These are phyloP conservation scores for Mycena sanguinolenta DNA, from an alignment of 768 basidiomycete genomes.

Conservation along the genomic window DNA sequence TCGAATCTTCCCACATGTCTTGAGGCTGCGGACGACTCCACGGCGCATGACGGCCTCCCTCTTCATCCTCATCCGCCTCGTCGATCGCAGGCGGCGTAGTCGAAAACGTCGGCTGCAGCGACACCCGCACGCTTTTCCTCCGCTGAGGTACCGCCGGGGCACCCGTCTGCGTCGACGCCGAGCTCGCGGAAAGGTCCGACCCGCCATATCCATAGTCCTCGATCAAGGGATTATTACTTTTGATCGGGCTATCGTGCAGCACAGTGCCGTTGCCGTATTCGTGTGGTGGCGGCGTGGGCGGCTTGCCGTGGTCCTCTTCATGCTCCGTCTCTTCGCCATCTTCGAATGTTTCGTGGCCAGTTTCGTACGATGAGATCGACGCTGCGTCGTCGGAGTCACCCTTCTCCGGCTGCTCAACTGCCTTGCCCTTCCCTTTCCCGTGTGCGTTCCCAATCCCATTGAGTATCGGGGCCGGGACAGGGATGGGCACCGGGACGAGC, in stretches of 20 bases:
- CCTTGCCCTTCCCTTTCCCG: constrained; percentile 38
- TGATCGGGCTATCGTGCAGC: constrained; percentile 28
- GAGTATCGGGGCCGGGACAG: constrained; percentile 25
- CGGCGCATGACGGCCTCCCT: constrained; percentile 39
- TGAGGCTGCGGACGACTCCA: constrained; percentile 29
- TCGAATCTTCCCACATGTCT: constrained; percentile 81
- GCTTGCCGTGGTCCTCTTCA: constrained; percentile 21
- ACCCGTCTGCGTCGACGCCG: constrained; percentile 26
- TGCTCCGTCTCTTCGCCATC: constrained; percentile 44
- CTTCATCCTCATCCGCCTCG: constrained; percentile 60
- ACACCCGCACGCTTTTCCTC: constrained; percentile 84
- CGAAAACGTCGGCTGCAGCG: constrained; percentile 82
- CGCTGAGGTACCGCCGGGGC: constrained; percentile 43
- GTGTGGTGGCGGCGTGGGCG: constrained; percentile 34
- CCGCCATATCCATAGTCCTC: constrained; percentile 32
- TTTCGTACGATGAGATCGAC: constrained; percentile 76
- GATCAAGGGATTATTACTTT: constrained; percentile 8
- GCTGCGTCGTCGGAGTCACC: constrained; percentile 54
- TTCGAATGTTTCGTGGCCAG: constrained; percentile 68
- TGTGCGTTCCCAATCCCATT: constrained; percentile 27
- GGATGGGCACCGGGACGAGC: constrained; percentile 34
- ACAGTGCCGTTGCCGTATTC: constrained; percentile 32
- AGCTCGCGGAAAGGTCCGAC: constrained; percentile 34
- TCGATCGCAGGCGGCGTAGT: constrained; percentile 71
- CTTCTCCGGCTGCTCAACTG: constrained; percentile 1